Conservation (phyloP, 371 early-diverging fungal genomes). For the Mucor lusitanicus region DNA sequence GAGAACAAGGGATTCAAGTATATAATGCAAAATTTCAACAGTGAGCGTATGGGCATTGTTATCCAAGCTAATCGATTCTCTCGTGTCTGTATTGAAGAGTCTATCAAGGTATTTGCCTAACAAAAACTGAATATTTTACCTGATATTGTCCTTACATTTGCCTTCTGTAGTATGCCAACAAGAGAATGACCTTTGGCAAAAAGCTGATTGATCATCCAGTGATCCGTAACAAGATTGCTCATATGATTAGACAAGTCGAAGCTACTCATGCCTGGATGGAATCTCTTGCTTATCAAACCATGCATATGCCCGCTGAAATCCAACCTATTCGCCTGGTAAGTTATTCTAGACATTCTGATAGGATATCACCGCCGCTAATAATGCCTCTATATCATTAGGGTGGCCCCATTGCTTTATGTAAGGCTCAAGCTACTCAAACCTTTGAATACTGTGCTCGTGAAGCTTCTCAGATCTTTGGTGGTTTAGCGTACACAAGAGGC, state of each 20-base stretch:
- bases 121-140: too few relatives aligned
- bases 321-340: slow-evolving; percentile 59
- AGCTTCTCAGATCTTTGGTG: slow-evolving; percentile 93
- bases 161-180: slow-evolving; percentile 66
- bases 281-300: slow-evolving; percentile 65
- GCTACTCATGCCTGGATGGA: slow-evolving; percentile 91
- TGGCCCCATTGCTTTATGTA: slow-evolving; percentile 86
- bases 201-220: slow-evolving; percentile 75
- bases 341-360: too few relatives aligned
- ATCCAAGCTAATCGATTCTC: slow-evolving; percentile 83
- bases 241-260: slow-evolving; percentile 87
- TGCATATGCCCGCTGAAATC: slow-evolving; percentile 63
- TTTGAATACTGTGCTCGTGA: slow-evolving; percentile 90
- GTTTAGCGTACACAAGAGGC: slow-evolving; percentile 80
- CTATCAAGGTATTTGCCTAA: slow-evolving; percentile 55
- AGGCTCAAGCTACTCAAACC: slow-evolving; percentile 85
- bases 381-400: slow-evolving; percentile 51
- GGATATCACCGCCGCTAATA: too few relatives aligned
- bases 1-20: slow-evolving; percentile 87
- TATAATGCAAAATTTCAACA: slow-evolving; percentile 73
- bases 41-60: slow-evolving; percentile 76
- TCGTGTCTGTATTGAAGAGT: slow-evolving; percentile 84
- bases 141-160: background rate
- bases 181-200: slow-evolving; percentile 87
- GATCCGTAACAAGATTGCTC: slow-evolving; percentile 69